phyloP scores from a whole-genome alignment of 2,329 filamentous ascomycete species.

The Teratosphaeria pseudoeucalypti region DNA sequence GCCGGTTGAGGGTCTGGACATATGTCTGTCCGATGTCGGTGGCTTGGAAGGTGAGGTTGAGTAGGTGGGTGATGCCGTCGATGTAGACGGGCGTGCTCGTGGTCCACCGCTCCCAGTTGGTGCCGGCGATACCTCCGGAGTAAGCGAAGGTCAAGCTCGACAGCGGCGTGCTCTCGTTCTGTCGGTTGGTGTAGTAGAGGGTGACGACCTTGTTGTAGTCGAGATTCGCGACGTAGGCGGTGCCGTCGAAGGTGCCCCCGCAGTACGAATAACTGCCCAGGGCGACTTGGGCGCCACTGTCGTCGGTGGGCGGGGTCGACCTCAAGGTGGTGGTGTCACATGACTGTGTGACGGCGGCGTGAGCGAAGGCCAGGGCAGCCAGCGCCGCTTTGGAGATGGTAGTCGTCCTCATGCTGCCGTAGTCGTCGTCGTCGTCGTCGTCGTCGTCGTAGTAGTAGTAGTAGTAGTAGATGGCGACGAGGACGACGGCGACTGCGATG shows the following conservation, averaged over 20 bases:
- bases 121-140: slow-evolving; percentile 12
- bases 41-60: slow-evolving; percentile 23
- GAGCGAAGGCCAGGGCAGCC: slow-evolving; percentile 2
- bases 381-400: neutral
- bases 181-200: slow-evolving; percentile 22
- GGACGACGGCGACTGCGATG: neutral
- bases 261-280: slow-evolving; percentile 22
- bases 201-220: slow-evolving; percentile 24
- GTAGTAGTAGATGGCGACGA: too few species aligned
- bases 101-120: slow-evolving; percentile 21
- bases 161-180: slow-evolving; percentile 21
- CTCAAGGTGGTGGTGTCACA: slow-evolving; percentile 15
- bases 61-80: slow-evolving; percentile 20
- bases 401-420: slow-evolving; percentile 2
- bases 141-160: slow-evolving; percentile 18
- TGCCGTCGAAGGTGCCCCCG: slow-evolving; percentile 18
- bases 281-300: slow-evolving; percentile 13
- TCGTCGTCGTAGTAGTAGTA: too few species aligned
- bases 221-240: slow-evolving; percentile 21
- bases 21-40: slow-evolving; percentile 20
- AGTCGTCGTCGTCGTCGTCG: too few species aligned
- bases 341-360: slow-evolving; percentile 8
- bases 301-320: slow-evolving; percentile 6
- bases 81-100: slow-evolving; percentile 19
- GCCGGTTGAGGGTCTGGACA: slow-evolving; percentile 12